These are phyloP conservation scores for Fusarium tupiense DNA, from an alignment of 2,329 filamentous ascomycete species.

Conservation along the genomic window DNA sequence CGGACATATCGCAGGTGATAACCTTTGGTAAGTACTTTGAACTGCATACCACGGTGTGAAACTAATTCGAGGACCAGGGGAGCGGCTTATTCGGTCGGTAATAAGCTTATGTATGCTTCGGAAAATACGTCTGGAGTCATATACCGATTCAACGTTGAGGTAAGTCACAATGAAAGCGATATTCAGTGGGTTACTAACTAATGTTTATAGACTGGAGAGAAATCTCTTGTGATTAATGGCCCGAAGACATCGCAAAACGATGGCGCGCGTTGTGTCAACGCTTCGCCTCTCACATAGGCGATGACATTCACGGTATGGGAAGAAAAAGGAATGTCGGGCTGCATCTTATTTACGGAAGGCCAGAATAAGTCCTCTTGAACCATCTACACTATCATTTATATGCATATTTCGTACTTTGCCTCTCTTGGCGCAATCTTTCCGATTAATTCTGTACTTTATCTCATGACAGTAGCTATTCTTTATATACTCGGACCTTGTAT, in stretches of 20 bases:
- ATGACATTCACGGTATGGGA: not conserved
- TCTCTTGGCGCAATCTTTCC: not conserved
- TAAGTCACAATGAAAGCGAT: rapidly evolving
- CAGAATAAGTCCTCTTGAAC: not conserved
- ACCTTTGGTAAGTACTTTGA: not conserved
- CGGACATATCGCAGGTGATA: not conserved
- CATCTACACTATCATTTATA: not conserved
- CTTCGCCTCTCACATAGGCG: not conserved
- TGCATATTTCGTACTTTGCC: not conserved
- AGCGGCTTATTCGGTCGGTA: constrained; percentile 5
- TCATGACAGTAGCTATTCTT: not conserved
- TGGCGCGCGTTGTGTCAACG: constrained; percentile 18
- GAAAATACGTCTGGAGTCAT: constrained; percentile 14
- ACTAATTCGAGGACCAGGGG: not conserved
- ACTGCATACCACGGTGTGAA: rapidly evolving
- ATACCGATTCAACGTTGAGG: constrained; percentile 2
- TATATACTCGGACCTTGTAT: constrained; percentile 30
- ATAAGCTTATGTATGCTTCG: constrained; percentile 1
- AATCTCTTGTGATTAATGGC: not conserved
- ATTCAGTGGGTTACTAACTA: not conserved
- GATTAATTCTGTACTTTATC: not conserved
- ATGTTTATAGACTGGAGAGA: not conserved
- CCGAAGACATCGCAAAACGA: constrained; percentile 11
- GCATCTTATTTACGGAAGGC: not conserved
- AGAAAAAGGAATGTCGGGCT: rapidly evolving